Evolutionary conservation across 139 green algal genomes (phyloP).

Genomic region (Pleodorina starrii): DNA sequence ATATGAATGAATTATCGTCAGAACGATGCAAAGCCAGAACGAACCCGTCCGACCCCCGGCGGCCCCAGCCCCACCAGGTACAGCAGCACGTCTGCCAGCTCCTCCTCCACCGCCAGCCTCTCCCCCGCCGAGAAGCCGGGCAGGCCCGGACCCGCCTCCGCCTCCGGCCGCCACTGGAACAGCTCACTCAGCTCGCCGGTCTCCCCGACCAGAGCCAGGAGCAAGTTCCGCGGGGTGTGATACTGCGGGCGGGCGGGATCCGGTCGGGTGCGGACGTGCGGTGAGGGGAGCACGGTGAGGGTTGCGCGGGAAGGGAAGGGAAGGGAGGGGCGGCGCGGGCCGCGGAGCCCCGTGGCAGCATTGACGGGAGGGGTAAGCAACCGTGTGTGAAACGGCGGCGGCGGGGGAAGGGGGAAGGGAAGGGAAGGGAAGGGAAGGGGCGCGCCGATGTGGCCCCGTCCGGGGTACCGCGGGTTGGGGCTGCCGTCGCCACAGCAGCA

Average conservation of each 20-base stretch:
- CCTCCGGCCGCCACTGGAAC: slow-evolving; percentile 36
- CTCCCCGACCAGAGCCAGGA: slow-evolving; percentile 79
- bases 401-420: neutral
- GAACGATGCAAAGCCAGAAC: neutral
- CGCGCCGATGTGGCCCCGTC: too few relatives aligned
- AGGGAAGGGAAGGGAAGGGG: neutral
- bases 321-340: neutral
- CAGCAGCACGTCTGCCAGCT: slow-evolving; percentile 85
- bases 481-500: too few relatives aligned
- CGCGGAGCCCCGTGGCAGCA: neutral
- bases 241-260: slow-evolving; percentile 60
- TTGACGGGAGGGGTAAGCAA: neutral
- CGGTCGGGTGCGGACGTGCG: neutral
- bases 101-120: slow-evolving; percentile 74
- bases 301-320: neutral
- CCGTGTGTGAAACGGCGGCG: neutral
- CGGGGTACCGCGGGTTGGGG: too few relatives aligned
- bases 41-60: neutral
- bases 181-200: slow-evolving; percentile 56
- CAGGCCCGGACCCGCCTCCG: slow-evolving; percentile 55
- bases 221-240: slow-evolving; percentile 37
- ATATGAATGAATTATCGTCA: neutral
- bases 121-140: slow-evolving; percentile 67
- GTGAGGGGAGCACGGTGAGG: too few relatives aligned
- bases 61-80: slow-evolving; percentile 68